Evolutionary conservation across 2,329 filamentous ascomycete species (phyloP).

Genomic region (Phyllosticta capitalensis): DNA sequence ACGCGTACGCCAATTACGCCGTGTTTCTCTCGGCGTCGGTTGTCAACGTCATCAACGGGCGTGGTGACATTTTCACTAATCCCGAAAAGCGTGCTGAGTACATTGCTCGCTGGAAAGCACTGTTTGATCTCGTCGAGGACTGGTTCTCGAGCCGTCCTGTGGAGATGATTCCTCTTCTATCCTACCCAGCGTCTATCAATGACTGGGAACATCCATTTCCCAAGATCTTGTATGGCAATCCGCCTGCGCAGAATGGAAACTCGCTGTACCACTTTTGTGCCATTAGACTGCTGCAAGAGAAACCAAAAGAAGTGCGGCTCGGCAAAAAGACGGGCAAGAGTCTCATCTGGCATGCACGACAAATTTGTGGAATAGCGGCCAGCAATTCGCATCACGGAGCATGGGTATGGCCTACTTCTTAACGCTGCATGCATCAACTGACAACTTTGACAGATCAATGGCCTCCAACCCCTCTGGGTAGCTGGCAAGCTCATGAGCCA

Average conservation of each 20-base stretch:
- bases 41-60: constrained; percentile 17
- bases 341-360: constrained; percentile 39
- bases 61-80: constrained; percentile 18
- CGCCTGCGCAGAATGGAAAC: constrained; percentile 15
- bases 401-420: constrained; percentile 29
- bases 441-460: background rate
- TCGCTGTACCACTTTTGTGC: constrained; percentile 16
- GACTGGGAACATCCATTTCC: constrained; percentile 12
- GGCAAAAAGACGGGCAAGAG: constrained; percentile 17
- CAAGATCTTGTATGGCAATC: constrained; percentile 14
- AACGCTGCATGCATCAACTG: background rate
- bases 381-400: constrained; percentile 37
- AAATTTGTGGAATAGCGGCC: constrained; percentile 38
- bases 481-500: constrained; percentile 40
- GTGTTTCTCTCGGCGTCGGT: constrained; percentile 47
- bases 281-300: constrained; percentile 15
- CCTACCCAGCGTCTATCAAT: constrained; percentile 5
- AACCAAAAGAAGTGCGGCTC: constrained; percentile 19
- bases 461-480: constrained; percentile 38
- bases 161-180: constrained; percentile 13
- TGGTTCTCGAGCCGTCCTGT: constrained; percentile 24
- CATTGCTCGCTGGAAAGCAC: constrained; percentile 20
- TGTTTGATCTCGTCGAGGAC: constrained; percentile 24
- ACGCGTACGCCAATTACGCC: constrained; percentile 51
- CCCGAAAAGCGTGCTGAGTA: constrained; percentile 13